These are phyloP conservation scores for Laguncularia racemosa DNA, from an alignment of 345 rosid species.

Conservation along the genomic window DNA sequence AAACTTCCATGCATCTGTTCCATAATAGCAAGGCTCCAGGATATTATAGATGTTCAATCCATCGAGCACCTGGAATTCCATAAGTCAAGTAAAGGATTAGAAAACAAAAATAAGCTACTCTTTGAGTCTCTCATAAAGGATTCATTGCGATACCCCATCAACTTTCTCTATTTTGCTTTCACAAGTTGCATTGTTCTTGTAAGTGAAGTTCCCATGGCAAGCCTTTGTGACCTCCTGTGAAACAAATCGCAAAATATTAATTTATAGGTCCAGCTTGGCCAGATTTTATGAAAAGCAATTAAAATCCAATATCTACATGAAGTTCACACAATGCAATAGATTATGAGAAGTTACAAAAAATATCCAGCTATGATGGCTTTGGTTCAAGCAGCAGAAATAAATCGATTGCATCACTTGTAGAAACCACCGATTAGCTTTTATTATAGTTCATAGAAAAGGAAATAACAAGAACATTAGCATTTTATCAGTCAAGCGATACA, in stretches of 20 bases:
- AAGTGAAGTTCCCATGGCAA: conserved; percentile 55
- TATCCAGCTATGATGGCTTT: too few species aligned
- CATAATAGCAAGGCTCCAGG: conserved; percentile 81
- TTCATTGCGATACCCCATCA: conserved; percentile 30
- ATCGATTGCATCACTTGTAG: too few species aligned
- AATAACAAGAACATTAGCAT: too few species aligned
- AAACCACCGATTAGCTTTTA: too few species aligned
- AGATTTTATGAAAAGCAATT: too few species aligned
- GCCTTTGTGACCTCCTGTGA: conserved; percentile 50
- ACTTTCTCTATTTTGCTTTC: conserved; percentile 37
- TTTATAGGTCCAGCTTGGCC: not conserved
- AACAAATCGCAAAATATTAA: conserved; percentile 1
- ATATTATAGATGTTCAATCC: conserved; percentile 71
- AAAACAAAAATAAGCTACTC: not conserved
- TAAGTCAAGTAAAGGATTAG: not conserved
- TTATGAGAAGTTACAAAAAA: too few species aligned
- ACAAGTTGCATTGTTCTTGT: conserved; percentile 12
- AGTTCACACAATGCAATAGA: too few species aligned
- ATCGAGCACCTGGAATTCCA: conserved; percentile 31
- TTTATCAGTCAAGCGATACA: too few species aligned
- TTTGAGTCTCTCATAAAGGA: conserved; percentile 4
- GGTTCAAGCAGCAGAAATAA: too few species aligned
- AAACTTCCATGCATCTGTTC: conserved; percentile 5
- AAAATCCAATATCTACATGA: too few species aligned
- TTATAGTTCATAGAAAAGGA: too few species aligned